These are phyloP conservation scores for Fraxinus cuspidata DNA, from an alignment of 257 asterid species.

Conservation along the genomic window DNA sequence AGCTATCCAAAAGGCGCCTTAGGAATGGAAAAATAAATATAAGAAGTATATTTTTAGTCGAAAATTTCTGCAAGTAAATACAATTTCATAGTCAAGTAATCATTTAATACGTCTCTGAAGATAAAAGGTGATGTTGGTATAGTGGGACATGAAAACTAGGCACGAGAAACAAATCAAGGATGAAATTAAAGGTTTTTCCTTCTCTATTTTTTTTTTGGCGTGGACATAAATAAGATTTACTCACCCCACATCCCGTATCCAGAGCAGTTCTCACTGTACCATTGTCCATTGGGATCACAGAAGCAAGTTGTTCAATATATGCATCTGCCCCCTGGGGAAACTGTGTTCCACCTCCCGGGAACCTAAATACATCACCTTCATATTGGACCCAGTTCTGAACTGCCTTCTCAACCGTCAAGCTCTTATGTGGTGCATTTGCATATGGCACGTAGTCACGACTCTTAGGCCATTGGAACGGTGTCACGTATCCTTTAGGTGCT, in stretches of 20 bases:
- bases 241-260: constrained; percentile 55
- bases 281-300: constrained; percentile 43
- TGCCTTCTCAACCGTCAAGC: constrained; percentile 49
- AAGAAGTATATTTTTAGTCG: not conserved
- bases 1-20: too few relatives aligned
- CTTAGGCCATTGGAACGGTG: constrained; percentile 51
- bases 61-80: not conserved
- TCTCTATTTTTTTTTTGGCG: not conserved
- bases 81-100: too few relatives aligned
- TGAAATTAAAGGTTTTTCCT: not conserved
- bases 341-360: constrained; percentile 52
- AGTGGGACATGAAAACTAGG: not conserved
- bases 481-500: constrained; percentile 47
- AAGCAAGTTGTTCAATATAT: constrained; percentile 46
- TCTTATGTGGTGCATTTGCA: constrained; percentile 47
- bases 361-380: constrained; percentile 43
- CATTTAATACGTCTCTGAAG: not conserved
- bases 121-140: not conserved
- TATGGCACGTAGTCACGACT: constrained; percentile 49
- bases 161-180: not conserved
- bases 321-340: constrained; percentile 53
- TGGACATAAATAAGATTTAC: not conserved
- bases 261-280: constrained; percentile 46
- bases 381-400: constrained; percentile 51
- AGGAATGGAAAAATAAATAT: not conserved